A percentile compares a stretch with the other conserved stretches of the same genome.
Evolutionary conservation across 176 grass and related monocot species (phyloP).

Genomic region (Triticum aestivum): DNA sequence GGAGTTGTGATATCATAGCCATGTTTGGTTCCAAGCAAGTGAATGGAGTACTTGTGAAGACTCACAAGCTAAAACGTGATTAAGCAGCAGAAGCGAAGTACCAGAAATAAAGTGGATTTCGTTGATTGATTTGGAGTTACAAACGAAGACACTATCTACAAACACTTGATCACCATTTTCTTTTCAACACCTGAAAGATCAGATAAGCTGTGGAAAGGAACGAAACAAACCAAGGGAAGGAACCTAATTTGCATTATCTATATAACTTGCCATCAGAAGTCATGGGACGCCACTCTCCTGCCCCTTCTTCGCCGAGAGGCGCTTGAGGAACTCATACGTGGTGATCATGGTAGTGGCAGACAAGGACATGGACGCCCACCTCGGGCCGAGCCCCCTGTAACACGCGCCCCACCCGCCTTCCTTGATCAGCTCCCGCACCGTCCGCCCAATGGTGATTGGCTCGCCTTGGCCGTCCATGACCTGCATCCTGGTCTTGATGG

Average conservation of each 20-base stretch:
- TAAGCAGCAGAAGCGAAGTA: not conserved
- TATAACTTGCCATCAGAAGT: constrained; percentile 28
- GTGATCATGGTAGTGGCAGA: constrained; percentile 84
- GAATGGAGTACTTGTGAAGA: not conserved
- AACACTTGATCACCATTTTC: constrained; percentile 34
- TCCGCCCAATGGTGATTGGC: constrained; percentile 46
- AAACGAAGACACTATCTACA: constrained; percentile 44
- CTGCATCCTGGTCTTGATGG: constrained; percentile 90
- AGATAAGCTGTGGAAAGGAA: constrained; percentile 38
- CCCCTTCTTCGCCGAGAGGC: constrained; percentile 67
- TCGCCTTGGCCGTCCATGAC: constrained; percentile 62
- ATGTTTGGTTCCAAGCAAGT: constrained; percentile 19
- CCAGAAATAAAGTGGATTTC: not conserved
- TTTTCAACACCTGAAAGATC: constrained; percentile 27
- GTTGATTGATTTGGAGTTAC: constrained; percentile 25
- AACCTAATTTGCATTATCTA: constrained; percentile 32
- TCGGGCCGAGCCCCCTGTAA: constrained; percentile 70
- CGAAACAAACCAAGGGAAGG: constrained; percentile 36
- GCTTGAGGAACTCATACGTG: constrained; percentile 83
- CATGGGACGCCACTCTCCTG: constrained; percentile 36
- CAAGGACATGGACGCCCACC: constrained; percentile 90
- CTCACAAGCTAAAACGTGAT: too few relatives aligned
- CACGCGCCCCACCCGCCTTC: constrained; percentile 76
- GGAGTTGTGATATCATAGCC: not conserved
- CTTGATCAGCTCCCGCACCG: constrained; percentile 51